phyloP scores from a whole-genome alignment of 2,329 filamentous ascomycete species.

The Botrytis sinoallii region DNA sequence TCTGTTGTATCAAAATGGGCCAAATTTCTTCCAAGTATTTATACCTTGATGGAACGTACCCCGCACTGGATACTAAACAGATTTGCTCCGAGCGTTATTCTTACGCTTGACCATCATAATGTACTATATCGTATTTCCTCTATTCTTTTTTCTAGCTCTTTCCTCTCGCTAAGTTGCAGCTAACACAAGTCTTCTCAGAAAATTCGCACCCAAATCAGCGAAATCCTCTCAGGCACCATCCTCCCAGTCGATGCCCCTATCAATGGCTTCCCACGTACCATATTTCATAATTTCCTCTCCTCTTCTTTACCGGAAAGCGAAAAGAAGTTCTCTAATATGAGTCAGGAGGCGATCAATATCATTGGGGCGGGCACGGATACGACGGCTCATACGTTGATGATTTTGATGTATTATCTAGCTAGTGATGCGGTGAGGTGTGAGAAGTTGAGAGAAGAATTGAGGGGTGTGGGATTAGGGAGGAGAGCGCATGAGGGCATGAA shows the following conservation, averaged over 20 bases:
- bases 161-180: neutral
- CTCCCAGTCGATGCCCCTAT: conserved; percentile 13
- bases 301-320: conserved; percentile 25
- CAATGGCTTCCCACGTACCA: conserved; percentile 18
- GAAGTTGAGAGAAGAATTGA: conserved; percentile 27
- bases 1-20: neutral
- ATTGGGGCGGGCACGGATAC: conserved; percentile 30
- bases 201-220: conserved; percentile 5
- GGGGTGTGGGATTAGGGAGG: neutral
- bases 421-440: conserved; percentile 11
- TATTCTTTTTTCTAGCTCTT: neutral
- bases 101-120: neutral
- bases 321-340: conserved; percentile 23
- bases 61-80: neutral
- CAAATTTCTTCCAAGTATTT: neutral
- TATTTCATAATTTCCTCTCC: conserved; percentile 27
- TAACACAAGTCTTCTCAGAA: neutral
- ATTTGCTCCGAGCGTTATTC: neutral
- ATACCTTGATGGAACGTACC: neutral
- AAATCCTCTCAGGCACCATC: conserved; percentile 1
- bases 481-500: neutral
- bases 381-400: conserved; percentile 23
- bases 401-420: conserved; percentile 25
- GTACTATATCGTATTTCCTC: neutral
- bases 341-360: conserved; percentile 28